Evolutionary conservation across 2,329 filamentous ascomycete species (phyloP), one percentile per base, ranked within the genome.

Genomic region (Hypocreales sp.): DNA sequence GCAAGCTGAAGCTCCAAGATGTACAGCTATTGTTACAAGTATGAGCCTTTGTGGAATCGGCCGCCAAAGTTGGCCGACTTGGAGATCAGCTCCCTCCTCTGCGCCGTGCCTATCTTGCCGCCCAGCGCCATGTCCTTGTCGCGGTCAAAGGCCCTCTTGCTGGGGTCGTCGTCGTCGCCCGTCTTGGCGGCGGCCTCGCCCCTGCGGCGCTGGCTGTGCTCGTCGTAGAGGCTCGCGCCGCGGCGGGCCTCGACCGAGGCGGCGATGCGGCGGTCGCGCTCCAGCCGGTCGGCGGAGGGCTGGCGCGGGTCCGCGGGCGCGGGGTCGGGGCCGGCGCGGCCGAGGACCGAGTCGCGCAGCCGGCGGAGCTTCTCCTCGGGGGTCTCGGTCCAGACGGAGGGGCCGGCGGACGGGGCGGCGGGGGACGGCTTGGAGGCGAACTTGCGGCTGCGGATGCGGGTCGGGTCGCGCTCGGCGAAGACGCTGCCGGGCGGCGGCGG

Each of bases 51-150:
- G 12, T 74, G 69, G 44, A 94, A 94, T 26, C 82, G 64, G 1
- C 77, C 77, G 4, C 79, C 75, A 53, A 94, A 93, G 42, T 84
- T 78, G 11, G 74, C 70, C 5, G 83, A 79, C 46, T 79, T 78
- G 38, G 70, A 78, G 33, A 94, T 50, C 58, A 95, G 59, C 40
- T 94, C 79, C 41, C 71, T 71, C 39, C 77, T 71, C 57, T 93
- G 75, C 20, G 74, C 64, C 37, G 73, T 60, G 15, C 73, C 78
- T 28, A 94, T 72, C 42, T 70, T 72, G 12, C 72, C 70, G 7
- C 77, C 76, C 3, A 81, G 56, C 21, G 72, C 78, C 72, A 95
- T 93, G 50, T 95, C 90, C 58, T 94, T 95, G 50, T 94, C 82
- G 35, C 74, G 67, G 55, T 94, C 83, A 53, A 95, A 95, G 0